Evolutionary conservation across 331 rosid genomes (phyloP).

Genomic region (Acacia pycnantha): DNA sequence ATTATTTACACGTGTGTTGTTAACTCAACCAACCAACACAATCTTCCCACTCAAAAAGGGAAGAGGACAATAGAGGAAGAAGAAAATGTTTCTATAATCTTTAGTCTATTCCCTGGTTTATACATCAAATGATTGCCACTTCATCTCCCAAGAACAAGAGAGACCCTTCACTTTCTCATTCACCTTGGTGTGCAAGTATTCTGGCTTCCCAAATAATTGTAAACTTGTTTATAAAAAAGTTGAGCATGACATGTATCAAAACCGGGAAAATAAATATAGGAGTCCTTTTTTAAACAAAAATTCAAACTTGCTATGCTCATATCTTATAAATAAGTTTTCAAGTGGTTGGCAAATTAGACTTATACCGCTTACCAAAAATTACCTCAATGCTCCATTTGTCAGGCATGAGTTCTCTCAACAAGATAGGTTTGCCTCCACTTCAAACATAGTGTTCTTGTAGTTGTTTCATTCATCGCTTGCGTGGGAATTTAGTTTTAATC

Average conservation of each 20-base stretch:
- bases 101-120: conserved; percentile 1
- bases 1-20: conserved; percentile 50
- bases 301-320: background rate
- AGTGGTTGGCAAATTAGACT: background rate
- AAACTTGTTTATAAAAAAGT: conserved; percentile 1
- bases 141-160: background rate
- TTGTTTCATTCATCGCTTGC: background rate
- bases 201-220: background rate
- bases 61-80: background rate
- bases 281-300: too few species aligned
- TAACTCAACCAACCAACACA: conserved; percentile 28
- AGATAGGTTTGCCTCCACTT: conserved; percentile 20
- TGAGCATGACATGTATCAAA: background rate
- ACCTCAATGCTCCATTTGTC: conserved; percentile 27
- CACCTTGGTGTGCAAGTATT: background rate
- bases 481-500: conserved; percentile 23
- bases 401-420: conserved; percentile 15
- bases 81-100: conserved; percentile 11
- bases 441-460: conserved; percentile 13
- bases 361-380: background rate
- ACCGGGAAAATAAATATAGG: background rate
- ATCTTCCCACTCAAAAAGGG: conserved; percentile 36
- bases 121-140: background rate
- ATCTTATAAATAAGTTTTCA: background rate
- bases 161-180: background rate